These are phyloP conservation scores for Anethum foeniculum DNA, from an alignment of 140 eudicot species.

Conservation along the genomic window DNA sequence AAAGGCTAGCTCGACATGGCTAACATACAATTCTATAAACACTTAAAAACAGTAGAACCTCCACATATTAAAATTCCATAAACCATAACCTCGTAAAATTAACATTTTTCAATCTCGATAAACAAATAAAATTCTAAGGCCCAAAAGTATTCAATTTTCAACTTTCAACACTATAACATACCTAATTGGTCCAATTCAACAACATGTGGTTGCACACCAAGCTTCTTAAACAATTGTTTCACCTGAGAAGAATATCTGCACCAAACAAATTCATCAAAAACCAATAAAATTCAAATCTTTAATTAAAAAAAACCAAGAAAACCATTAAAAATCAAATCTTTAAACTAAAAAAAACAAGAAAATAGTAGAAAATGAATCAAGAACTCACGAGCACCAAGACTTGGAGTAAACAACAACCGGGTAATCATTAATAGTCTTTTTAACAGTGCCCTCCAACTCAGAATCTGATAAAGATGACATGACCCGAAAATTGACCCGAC, in stretches of 20 bases:
- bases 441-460: conserved; percentile 64
- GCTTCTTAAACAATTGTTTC: conserved; percentile 71
- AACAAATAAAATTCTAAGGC: no score
- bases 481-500: conserved; percentile 38
- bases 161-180: conserved; percentile 7
- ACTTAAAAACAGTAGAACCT: no score
- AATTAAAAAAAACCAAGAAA: background rate
- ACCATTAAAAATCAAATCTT: conserved; percentile 6
- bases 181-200: conserved; percentile 81
- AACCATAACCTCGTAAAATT: no score
- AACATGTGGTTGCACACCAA: conserved; percentile 69
- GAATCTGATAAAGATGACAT: conserved; percentile 69
- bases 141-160: background rate
- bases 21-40: background rate
- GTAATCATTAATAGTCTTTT: conserved; percentile 57
- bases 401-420: conserved; percentile 94
- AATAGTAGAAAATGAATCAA: background rate
- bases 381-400: conserved; percentile 82
- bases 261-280: conserved; percentile 2
- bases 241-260: conserved; percentile 83
- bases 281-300: conserved; percentile 1
- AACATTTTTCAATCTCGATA: no score
- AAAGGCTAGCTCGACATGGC: background rate
- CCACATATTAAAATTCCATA: no score
- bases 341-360: background rate